Conservation (phyloP, 352 stramenopile species). For the Stephanocyclus meneghinianus region DNA sequence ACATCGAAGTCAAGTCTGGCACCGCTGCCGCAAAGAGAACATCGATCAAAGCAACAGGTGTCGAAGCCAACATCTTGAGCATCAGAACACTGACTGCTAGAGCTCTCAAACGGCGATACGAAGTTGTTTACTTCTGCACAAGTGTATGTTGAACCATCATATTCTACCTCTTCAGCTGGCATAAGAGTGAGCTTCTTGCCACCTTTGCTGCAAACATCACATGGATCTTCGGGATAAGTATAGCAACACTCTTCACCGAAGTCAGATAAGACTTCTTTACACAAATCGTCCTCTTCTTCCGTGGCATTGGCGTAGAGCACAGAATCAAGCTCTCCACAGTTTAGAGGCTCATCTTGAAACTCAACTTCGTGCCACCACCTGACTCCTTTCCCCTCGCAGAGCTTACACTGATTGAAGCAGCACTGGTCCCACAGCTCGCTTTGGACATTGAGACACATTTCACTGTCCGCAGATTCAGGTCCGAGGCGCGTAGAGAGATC, state of each 20-base stretch:
- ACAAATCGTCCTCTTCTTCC: constrained; percentile 39
- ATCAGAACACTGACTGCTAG: constrained; percentile 48
- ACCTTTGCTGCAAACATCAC: constrained; percentile 51
- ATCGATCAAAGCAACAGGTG: constrained; percentile 59
- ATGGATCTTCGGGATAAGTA: constrained; percentile 50
- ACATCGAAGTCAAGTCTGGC: constrained; percentile 52
- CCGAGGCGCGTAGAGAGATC: constrained; percentile 53
- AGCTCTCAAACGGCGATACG: constrained; percentile 52
- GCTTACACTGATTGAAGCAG: constrained; percentile 61
- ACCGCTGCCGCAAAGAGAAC: constrained; percentile 55
- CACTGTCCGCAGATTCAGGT: constrained; percentile 45
- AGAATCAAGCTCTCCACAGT: constrained; percentile 56
- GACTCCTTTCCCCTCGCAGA: constrained; percentile 55
- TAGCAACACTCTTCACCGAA: constrained; percentile 53
- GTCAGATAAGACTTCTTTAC: constrained; percentile 35
- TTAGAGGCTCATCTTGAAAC: constrained; percentile 46
- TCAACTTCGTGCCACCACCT: constrained; percentile 64
- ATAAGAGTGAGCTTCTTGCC: constrained; percentile 52
- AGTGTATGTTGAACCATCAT: constrained; percentile 50
- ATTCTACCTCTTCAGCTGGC: constrained; percentile 55
- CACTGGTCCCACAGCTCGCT: constrained; percentile 50
- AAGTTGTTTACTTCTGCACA: constrained; percentile 67
- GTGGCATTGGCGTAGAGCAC: constrained; percentile 51
- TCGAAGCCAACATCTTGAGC: constrained; percentile 33
- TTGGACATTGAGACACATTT: constrained; percentile 48